Base-by-base conservation (phyloP, 108 stramenopile species). In the Skeletonema tropicum region DNA sequence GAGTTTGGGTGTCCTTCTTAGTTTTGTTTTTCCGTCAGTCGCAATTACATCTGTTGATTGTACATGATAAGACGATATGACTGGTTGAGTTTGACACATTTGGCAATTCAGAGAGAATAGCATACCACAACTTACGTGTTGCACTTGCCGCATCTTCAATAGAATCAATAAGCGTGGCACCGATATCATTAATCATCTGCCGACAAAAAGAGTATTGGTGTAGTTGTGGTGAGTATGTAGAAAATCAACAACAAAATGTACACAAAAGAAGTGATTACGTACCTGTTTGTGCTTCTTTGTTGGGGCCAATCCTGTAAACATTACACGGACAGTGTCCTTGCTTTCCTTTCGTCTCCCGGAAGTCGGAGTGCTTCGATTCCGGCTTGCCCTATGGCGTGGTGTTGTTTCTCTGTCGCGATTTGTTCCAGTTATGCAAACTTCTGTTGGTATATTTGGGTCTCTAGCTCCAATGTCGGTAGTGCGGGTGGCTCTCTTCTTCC, bases 111-210 rank as follows among this genome's bases (percentile, higher is more conserved):
- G 0, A 3, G 3, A 45, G 15, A 15, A 45, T 45, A n/a, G 15
- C 14, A 45, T 11, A 5, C 15, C 38, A 15, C 15, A 45, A 45
- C 42, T 45, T 45, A 45, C 87, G 85, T 26, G 84, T 87, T 8
- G 84, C 86, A 14, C 57, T 72, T 1, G 62, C 32, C 35, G 88
- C 84, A 57, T 89, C 74, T 48, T 85, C 82, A 26, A 87, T 60
- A 14, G 70, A 70, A 31, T 87, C 88, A 12, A 87, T 38, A 14
- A 88, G 55, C n/a, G 62, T 60, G 13, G 83, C 88, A 29, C 88
- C 88, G 35, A 88, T 86, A 57, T 65, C 30, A 19, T 86, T 57
- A 14, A 88, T 73, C 76, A 84, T 82, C 80, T 45, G 15, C n/a
- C 15, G 42, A n/a, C 42, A 45, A 4, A n/a, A n/a, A 45, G 10